These are phyloP conservation scores for Xenoacremonium recifei DNA, from an alignment of 2,329 filamentous ascomycete genomes.

Conservation along the genomic window DNA sequence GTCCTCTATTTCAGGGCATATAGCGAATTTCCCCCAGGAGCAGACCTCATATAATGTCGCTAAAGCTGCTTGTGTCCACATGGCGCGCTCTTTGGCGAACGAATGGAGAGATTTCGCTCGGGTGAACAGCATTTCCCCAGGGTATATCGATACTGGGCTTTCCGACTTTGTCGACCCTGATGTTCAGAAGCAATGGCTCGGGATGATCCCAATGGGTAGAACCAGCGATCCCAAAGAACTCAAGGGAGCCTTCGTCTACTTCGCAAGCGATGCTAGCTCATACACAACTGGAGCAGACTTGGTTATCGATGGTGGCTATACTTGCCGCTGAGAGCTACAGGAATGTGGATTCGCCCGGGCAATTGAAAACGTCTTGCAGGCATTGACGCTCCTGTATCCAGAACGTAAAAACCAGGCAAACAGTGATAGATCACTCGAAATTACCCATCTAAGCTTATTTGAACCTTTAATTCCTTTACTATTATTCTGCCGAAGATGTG, in stretches of 20 bases:
- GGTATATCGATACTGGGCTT: slow-evolving; percentile 68
- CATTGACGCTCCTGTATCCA: no score
- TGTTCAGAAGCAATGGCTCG: slow-evolving; percentile 70
- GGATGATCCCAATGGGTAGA: slow-evolving; percentile 72
- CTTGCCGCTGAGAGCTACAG: slow-evolving; percentile 44
- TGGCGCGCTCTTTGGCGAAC: slow-evolving; percentile 51
- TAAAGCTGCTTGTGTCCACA: slow-evolving; percentile 54
- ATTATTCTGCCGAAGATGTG: no score
- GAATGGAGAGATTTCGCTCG: slow-evolving; percentile 69
- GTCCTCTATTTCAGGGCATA: slow-evolving; percentile 67
- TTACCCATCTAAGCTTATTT: no score
- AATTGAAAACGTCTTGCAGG: no score
- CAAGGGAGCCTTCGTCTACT: slow-evolving; percentile 76
- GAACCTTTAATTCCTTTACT: no score
- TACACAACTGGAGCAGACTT: slow-evolving; percentile 74
- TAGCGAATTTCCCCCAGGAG: slow-evolving; percentile 69
- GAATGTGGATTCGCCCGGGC: no score
- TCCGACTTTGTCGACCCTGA: slow-evolving; percentile 63
- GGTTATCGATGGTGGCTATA: slow-evolving; percentile 71
- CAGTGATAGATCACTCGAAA: no score
- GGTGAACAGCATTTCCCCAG: slow-evolving; percentile 64
- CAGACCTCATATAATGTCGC: slow-evolving; percentile 67
- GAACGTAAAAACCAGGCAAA: no score
- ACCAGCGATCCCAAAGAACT: slow-evolving; percentile 68
- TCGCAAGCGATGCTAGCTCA: slow-evolving; percentile 71